Evolutionary conservation across 2,329 filamentous ascomycete species (phyloP).

Genomic region (Akanthomyces lecanii): DNA sequence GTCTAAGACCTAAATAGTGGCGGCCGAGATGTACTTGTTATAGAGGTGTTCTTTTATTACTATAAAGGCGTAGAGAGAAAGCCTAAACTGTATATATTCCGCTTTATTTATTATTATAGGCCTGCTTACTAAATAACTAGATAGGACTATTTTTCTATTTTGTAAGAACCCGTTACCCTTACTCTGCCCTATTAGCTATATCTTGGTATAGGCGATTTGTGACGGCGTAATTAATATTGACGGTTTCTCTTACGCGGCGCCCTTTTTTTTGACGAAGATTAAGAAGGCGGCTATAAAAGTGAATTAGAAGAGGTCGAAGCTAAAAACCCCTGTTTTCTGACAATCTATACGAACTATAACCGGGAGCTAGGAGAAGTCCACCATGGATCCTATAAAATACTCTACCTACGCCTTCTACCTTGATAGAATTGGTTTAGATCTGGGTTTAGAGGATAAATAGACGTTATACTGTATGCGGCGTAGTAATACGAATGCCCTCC

Average conservation of each 20-base stretch:
- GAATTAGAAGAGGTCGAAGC: constrained; percentile 12
- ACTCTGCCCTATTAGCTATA: constrained; percentile 14
- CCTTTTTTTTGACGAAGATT: constrained; percentile 15
- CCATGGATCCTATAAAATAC: constrained; percentile 16
- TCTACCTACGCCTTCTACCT: constrained; percentile 16
- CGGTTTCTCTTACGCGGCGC: constrained; percentile 6
- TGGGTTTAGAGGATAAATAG: constrained; percentile 16
- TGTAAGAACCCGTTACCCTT: constrained; percentile 16
- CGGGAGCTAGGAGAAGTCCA: constrained; percentile 13
- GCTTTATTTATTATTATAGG: background rate
- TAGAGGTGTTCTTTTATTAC: constrained; percentile 16
- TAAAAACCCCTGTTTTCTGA: constrained; percentile 16
- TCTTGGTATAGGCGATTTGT: constrained; percentile 12
- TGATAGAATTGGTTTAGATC: constrained; percentile 13
- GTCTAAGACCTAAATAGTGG: constrained; percentile 13
- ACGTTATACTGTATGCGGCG: constrained; percentile 13
- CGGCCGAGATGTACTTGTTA: constrained; percentile 15
- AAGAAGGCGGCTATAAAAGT: constrained; percentile 12
- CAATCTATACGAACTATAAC: constrained; percentile 1
- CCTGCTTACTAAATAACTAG: background rate
- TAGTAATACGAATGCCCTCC: constrained; percentile 16
- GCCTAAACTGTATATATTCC: constrained; percentile 13
- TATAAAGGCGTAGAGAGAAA: constrained; percentile 17
- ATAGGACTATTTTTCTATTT: constrained; percentile 17
- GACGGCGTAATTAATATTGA: constrained; percentile 9